Evolutionary conservation across 768 basidiomycete species (phyloP), one percentile per base, ranked within the genome.

Genomic region (Tylopilus sp.): DNA sequence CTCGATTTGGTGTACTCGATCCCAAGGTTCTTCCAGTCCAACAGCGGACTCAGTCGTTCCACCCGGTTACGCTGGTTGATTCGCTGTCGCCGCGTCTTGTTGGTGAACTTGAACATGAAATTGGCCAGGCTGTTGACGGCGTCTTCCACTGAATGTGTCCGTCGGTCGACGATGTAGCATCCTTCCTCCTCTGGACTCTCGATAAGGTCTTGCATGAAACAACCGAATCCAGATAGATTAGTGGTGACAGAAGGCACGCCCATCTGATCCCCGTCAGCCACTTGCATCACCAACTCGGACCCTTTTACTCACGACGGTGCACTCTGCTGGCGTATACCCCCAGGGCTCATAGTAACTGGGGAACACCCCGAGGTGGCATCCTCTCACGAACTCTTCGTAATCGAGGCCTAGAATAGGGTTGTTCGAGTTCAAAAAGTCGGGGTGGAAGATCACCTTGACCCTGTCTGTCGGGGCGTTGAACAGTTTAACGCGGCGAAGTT

Each of bases 11-110:
- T 86, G 71, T 99, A 99, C 71, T 99, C 97, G 56, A 98, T 82
- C 3, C 97, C 97, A 28, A 99, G 76, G 65, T 92, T 92, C 77
- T 99, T 99, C 97, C 97, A 98, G 70, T 99, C 97, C 54, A 99
- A 77, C 52, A 99, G 71, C 16, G 96, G 96, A 45, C 85, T 87
- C 17, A 99, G 78, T 25, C 97, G 84, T 69, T 99, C 97, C 49
- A 98, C 96, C 38, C 97, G 85, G 75, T 98, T 99, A 29, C 97
- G 88, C 74, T 98, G 97, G 73, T 99, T 98, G 72, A 98, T 98
- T 45, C 97, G 83, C 71, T 98, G 97, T 40, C 97, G 81, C n/a
- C 97, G 80, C 5, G 93, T 87, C 78, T 92, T 93, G 59, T 74
- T 76, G 50, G 79, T 78, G 74, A 96, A 95, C 6, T 72, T 64